Evolutionary conservation across 805 yeast genomes (phyloP).

Genomic region (Saccharomycopsis guyanensis): DNA sequence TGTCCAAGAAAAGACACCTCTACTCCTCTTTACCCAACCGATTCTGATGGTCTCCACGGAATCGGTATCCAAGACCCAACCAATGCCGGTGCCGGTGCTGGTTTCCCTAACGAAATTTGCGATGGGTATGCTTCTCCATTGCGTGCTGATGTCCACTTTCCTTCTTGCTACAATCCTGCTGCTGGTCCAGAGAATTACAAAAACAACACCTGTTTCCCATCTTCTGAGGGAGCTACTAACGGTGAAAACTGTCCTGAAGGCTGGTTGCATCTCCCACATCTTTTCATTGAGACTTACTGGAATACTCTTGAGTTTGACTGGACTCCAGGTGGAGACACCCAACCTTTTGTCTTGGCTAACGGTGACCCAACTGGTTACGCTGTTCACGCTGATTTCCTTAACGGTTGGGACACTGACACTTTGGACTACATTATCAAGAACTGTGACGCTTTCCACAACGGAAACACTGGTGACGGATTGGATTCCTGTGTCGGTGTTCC

Average conservation of each 20-base stretch:
- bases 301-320: conserved; percentile 10
- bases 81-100: conserved; percentile 10
- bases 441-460: conserved; percentile 15
- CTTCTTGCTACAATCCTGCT: conserved; percentile 14
- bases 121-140: conserved; percentile 12
- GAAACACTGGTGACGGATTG: conserved; percentile 14
- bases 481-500: conserved; percentile 3
- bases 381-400: conserved; percentile 14
- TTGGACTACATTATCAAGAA: conserved; percentile 6
- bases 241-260: conserved; percentile 12
- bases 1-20: conserved; percentile 6
- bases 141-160: conserved; percentile 15
- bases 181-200: conserved; percentile 11
- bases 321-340: conserved; percentile 10
- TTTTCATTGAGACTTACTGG: conserved; percentile 19
- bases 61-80: conserved; percentile 8
- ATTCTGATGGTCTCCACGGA: conserved; percentile 11
- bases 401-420: conserved; percentile 14
- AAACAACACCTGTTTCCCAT: conserved; percentile 7
- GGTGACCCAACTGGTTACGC: conserved; percentile 15
- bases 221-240: conserved; percentile 9
- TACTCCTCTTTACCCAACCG: conserved; percentile 3
- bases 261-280: conserved; percentile 18
- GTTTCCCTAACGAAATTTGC: conserved; percentile 12
- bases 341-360: conserved; percentile 12